These are phyloP conservation scores for Lactarius sp. DNA, from an alignment of 768 basidiomycete species.

Conservation along the genomic window DNA sequence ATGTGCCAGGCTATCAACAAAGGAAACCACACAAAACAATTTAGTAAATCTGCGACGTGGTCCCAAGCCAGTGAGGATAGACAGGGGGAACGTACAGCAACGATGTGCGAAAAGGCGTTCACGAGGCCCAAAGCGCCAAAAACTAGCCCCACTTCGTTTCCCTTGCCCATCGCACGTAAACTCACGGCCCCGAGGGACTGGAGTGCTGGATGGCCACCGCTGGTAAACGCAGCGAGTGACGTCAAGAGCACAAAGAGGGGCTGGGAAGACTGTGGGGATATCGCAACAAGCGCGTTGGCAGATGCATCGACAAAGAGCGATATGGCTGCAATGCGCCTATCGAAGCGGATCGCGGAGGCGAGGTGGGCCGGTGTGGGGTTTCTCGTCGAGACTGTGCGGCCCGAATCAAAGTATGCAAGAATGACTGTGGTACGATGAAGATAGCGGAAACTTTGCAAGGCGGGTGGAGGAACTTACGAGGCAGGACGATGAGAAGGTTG, in stretches of 20 bases:
- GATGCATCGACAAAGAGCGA: conserved; percentile 26
- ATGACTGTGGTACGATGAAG: conserved; percentile 16
- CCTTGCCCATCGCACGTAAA: conserved; percentile 26
- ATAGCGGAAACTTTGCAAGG: background rate
- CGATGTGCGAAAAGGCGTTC: conserved; percentile 24
- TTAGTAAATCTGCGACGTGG: background rate
- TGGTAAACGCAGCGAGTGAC: conserved; percentile 24
- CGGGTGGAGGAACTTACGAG: conserved; percentile 15
- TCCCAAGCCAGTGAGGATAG: background rate
- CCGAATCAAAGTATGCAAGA: conserved; percentile 23
- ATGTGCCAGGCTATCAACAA: conserved; percentile 22
- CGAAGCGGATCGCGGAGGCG: conserved; percentile 25
- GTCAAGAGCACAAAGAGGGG: conserved; percentile 26
- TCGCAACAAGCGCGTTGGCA: conserved; percentile 23
- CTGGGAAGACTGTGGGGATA: conserved; percentile 25
- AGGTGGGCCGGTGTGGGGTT: background rate
- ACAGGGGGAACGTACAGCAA: conserved; percentile 19
- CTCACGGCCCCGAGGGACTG: conserved; percentile 27
- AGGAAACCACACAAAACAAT: background rate
- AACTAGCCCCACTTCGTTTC: conserved; percentile 24
- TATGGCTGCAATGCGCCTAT: conserved; percentile 22
- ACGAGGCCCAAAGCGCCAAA: conserved; percentile 26
- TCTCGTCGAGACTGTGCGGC: background rate
- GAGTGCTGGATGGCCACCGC: conserved; percentile 25
- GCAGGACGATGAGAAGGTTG: conserved; percentile 24